Evolutionary conservation across 2,329 filamentous ascomycete genomes (phyloP), one percentile per base, ranked within the genome.

Genomic region (Arthrobotrys conoides): DNA sequence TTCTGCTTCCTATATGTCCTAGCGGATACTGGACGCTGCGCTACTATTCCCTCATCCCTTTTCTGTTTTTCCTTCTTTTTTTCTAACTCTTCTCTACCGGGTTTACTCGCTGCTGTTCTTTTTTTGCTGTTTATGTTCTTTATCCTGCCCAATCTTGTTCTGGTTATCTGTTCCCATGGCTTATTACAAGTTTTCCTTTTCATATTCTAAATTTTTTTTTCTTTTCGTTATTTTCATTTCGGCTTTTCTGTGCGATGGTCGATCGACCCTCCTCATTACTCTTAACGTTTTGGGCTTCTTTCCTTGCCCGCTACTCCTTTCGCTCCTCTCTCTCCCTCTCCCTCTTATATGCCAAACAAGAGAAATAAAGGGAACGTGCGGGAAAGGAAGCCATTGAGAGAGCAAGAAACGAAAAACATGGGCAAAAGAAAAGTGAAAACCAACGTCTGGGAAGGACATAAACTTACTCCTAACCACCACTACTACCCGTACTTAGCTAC

Each of bases 101-200:
- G 57, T 44, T 44, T 44, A 44, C 36, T 61, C 12, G n/a, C 36
- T 59, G 18, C 12, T 61, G 57, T 33, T 27, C 9, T 44, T 27
- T 44, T 27, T 16, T 18, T 61, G 33, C n/a, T 63, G 51, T 48
- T 61, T 48, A 20, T 53, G 33, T 44, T 38, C 16, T 70, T 44
- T 57, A 27, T 57, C 41, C 44, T 38, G 38, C 16, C 30, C 5
- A 44, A 41, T 44, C 20, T 44, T 44, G 18, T 61, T 61, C 16
- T 44, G 57, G 36, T 44, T 61, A 61, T 27, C 36, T 61, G 36
- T 20, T 44, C 22, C 16, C 33, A 41, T 41, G 30, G 53, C 51
- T 59, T 44, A 24, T 14, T 61, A 61, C 36, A 61, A 61, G 36
- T 61, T 44, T 36, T 41, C 36, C 33, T 41, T 14, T 24, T 44